Base-by-base conservation (phyloP, 192 early-diverging fungal species). In the Gaertneriomyces semiglobifer region DNA sequence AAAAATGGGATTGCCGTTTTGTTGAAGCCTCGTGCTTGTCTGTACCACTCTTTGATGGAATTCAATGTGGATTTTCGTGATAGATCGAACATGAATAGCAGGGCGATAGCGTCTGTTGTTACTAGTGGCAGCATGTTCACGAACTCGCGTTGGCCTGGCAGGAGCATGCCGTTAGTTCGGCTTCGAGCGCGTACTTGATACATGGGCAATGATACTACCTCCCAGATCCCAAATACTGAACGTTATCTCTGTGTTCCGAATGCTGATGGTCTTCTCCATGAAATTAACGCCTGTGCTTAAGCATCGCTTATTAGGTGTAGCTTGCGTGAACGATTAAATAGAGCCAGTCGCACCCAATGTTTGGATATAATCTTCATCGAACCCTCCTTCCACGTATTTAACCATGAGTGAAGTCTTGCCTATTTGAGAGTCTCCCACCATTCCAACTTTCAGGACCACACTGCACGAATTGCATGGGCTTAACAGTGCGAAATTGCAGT, bases 191-290 rank as follows among this genome's bases (percentile, higher is more conserved):
- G 74, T 2, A 18, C 18, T 18, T 0, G 3, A 18, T n/a, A 12
- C 18, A 63, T 33, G 68, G 1, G 39, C 19, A n/a, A 18, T 71
- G 44, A 55, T 5, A 42, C 68, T 74, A 90, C 90, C 93, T 71
- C 95, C 95, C 60, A 98, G 78, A 77, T 98, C 95, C 95, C 95
- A 98, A 74, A 98, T 94, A 69, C 91, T 94, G 73, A 98, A 98
- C 14, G 93, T 96, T 61, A 98, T 91, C 63, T 91, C 91, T 6
- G 91, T 93, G 63, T 93, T 92, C 58, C 88, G 82, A 59, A 98
- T 88, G 10, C 87, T 81, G 39, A 98, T 88, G 0, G 93, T 95
- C 76, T 98, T 98, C 74, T 98, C 95, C 90, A 95, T 91, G 68
- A 96, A 96, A 68, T 95, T 95, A 46, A 98, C 91, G 61, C 95